Base-by-base conservation (phyloP, 2,329 filamentous ascomycete species). In the Curvularia sp. region DNA sequence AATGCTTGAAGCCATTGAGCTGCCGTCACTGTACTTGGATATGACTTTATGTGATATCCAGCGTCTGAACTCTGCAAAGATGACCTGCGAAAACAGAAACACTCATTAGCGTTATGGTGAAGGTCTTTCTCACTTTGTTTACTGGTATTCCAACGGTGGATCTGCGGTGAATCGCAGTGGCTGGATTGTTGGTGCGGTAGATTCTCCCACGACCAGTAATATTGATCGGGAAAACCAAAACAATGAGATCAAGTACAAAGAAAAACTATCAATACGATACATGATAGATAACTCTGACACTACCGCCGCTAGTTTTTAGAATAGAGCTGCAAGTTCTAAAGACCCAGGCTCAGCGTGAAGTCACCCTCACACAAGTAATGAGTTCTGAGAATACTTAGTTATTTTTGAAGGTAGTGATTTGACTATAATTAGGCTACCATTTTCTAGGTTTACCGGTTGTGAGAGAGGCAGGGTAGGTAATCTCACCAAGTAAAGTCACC, bases 101-200 rank as follows among this genome's bases (percentile, higher is more conserved):
- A 22, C 22, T 15, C 13, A 31, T 15, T 48, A 35, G 30, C 28
- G 44, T 24, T 13, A 24, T 15, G 15, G 24, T 20, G 9, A n/a
- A 30, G 24, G 15, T 26, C 50, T 52, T 35, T 58, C 35, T 54
- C 50, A 35, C 54, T 12, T 18, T 50, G 7, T 28, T 28, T 12
- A 24, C 6, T 9, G 9, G 12, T 22, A 22, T 28, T 30, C 26
- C n/a, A 18, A 28, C 5, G 13, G 15, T 15, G 18, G 7, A 18
- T 20, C 15, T 4, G 15, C 10, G 18, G 41, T 12, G 10, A 3
- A 20, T n/a, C 46, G 13, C 35, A 18, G 30, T 41, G 31, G 53
- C 49, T 42, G 33, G 13, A 9, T 31, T 24, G 6, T 15, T 15
- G 28, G 28, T 22, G 33, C 50, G 15, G 6, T 7, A 12, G 22